Evolutionary conservation across 257 asterid genomes (phyloP), one percentile per base, ranked within the genome.

Genomic region (Knoxia roxburghii): DNA sequence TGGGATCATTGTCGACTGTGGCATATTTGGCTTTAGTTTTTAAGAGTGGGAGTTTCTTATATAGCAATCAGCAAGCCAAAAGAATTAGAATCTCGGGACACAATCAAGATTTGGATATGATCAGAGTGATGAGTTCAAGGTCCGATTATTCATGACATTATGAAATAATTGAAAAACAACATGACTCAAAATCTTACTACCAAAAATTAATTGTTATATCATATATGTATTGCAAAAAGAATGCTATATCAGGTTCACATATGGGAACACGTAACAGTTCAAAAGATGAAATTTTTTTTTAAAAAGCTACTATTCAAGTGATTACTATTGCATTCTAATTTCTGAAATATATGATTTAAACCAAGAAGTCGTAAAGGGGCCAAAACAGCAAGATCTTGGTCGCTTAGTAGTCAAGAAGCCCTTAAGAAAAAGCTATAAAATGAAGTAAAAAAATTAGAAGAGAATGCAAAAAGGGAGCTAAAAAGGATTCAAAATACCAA

Each of bases 11-110:
- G 82, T 73, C 55, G 81, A 70, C 70, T 73, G 81, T 77, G 80
- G 82, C 79, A 82, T 75, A 78, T 76, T 73, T 71, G 83, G 81
- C 85, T 75, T 69, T 68, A 81, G 75, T 77, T 83, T 76, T 79
- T 79, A 79, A 80, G 73, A 68, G 74, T 77, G 71, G 71, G 81
- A 69, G 68, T 75, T 74, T 80, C 89, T 82, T 76, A 80, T 72
- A 77, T 70, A 72, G 65, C 76, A 65, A 81, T 50, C 70, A 81
- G 59, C 69, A 77, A 77, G 80, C 6, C 66, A 78, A 65, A 73
- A 55, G 33, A 55, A 74, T 79, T 49, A 78, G 81, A 81, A 72
- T 66, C 61, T 63, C 58, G 64, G 40, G 73, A 68, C 33, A 65
- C 74, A 73, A 30, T 10, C 64, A 18, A 32, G 52, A 72, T 15